A percentile compares a stretch with the other conserved stretches of the same genome.
phyloP scores from a whole-genome alignment of 1,139 yeast genomes.

The Sugiyamaella sp. region DNA sequence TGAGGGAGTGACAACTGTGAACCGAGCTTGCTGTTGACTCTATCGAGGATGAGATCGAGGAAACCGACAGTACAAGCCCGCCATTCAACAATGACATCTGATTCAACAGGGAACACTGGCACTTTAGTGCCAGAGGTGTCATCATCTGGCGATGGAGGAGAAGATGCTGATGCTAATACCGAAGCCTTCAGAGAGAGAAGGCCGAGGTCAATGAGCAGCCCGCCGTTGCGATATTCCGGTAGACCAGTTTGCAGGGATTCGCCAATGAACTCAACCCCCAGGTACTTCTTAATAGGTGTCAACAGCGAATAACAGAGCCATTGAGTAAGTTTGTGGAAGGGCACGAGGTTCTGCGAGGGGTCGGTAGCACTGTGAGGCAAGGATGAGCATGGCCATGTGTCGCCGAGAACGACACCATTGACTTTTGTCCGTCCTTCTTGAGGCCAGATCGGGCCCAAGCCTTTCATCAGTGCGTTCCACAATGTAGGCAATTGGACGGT shows the following conservation, averaged over 20 bases:
- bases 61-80: slow-evolving; percentile 59
- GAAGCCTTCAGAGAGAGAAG: slow-evolving; percentile 50
- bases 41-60: slow-evolving; percentile 52
- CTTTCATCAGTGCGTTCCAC: slow-evolving; percentile 57
- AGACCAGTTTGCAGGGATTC: slow-evolving; percentile 56
- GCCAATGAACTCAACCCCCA: slow-evolving; percentile 48
- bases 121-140: slow-evolving; percentile 48
- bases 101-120: slow-evolving; percentile 56
- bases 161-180: slow-evolving; percentile 5
- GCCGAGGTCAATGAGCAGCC: slow-evolving; percentile 57
- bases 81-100: slow-evolving; percentile 67
- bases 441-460: slow-evolving; percentile 62
- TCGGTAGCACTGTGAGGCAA: slow-evolving; percentile 36
- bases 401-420: slow-evolving; percentile 56
- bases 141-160: slow-evolving; percentile 17
- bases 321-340: slow-evolving; percentile 64
- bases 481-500: slow-evolving; percentile 48
- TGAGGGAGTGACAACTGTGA: slow-evolving; percentile 53
- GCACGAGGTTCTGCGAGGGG: slow-evolving; percentile 47
- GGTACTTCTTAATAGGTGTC: slow-evolving; percentile 51
- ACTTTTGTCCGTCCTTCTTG: slow-evolving; percentile 51
- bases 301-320: slow-evolving; percentile 63
- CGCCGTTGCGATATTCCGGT: slow-evolving; percentile 68
- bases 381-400: slow-evolving; percentile 55
- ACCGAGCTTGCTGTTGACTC: slow-evolving; percentile 48